Percentiles rank a stretch among this genome's conserved stretches.
Evolutionary conservation across 2,329 filamentous ascomycete species (phyloP).

Genomic region (Shiraia bambusicola): DNA sequence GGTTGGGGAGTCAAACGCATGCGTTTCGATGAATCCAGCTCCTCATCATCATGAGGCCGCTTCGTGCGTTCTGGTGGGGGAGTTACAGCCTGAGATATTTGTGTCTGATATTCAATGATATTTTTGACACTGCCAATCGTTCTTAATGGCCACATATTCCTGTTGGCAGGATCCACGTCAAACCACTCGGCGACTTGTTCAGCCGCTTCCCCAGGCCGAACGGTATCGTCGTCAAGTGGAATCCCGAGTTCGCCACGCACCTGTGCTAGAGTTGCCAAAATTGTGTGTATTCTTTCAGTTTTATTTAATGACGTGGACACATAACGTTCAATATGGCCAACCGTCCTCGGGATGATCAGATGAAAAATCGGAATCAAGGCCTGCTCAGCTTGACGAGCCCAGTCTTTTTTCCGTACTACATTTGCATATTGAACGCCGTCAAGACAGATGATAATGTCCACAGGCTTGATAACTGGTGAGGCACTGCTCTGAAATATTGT

Average conservation of each 20-base stretch:
- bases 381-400: conserved; percentile 21
- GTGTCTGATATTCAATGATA: conserved; percentile 31
- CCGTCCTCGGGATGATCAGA: conserved; percentile 44
- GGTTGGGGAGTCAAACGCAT: conserved; percentile 39
- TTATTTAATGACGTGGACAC: conserved; percentile 23
- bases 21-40: conserved; percentile 34
- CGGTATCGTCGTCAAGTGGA: conserved; percentile 32
- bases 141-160: conserved; percentile 29
- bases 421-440: conserved; percentile 36
- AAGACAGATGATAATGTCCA: conserved; percentile 46
- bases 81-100: conserved; percentile 21
- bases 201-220: conserved; percentile 27
- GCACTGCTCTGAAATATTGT: conserved; percentile 39
- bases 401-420: conserved; percentile 27
- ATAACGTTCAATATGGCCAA: conserved; percentile 50
- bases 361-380: conserved; percentile 37
- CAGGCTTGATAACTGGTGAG: conserved; percentile 22
- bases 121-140: conserved; percentile 36
- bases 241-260: conserved; percentile 35
- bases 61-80: conserved; percentile 26
- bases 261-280: conserved; percentile 42
- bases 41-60: conserved; percentile 30
- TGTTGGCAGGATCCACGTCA: conserved; percentile 5
- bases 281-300: conserved; percentile 34
- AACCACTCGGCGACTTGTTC: conserved; percentile 31